These are phyloP conservation scores for Lachancea waltii DNA, from an alignment of 805 yeast genomes.

Conservation along the genomic window DNA sequence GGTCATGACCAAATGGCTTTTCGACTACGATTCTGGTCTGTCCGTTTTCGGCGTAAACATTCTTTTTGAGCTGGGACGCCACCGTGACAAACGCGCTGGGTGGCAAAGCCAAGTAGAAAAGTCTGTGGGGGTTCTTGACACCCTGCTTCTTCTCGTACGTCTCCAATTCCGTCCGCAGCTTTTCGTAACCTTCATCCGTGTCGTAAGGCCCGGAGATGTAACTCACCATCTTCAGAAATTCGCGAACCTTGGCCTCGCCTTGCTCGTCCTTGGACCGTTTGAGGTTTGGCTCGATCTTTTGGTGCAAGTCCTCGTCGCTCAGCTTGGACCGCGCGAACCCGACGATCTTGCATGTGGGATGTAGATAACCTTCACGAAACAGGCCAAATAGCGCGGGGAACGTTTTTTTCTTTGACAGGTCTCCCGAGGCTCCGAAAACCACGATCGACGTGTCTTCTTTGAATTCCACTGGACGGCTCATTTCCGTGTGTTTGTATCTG, in stretches of 20 bases:
- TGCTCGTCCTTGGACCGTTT: conserved; percentile 42
- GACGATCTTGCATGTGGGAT: conserved; percentile 61
- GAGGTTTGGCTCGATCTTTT: conserved; percentile 59
- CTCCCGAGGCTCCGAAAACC: conserved; percentile 94
- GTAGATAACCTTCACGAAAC: conserved; percentile 68
- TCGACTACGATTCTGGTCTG: conserved; percentile 80
- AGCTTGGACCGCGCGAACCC: conserved; percentile 90
- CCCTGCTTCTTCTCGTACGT: conserved; percentile 47
- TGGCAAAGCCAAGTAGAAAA: conserved; percentile 91
- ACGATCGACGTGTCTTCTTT: conserved; percentile 64
- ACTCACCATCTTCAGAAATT: conserved; percentile 57
- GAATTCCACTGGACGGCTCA: conserved; percentile 34
- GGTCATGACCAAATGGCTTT: conserved; percentile 95
- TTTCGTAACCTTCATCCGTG: conserved; percentile 61
- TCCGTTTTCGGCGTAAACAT: conserved; percentile 64
- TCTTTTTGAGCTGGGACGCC: conserved; percentile 61
- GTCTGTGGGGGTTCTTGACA: conserved; percentile 57
- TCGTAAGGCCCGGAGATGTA: conserved; percentile 82
- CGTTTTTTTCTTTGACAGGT: conserved; percentile 90
- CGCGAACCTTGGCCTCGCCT: conserved; percentile 41
- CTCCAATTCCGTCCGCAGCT: conserved; percentile 49
- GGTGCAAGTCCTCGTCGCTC: conserved; percentile 57
- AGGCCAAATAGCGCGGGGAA: conserved; percentile 81
- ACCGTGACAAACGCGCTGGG: conserved; percentile 86
- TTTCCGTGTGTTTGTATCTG: background rate